Conservation (phyloP, 2,329 filamentous ascomycete species). For the Penicillium crustosum region DNA sequence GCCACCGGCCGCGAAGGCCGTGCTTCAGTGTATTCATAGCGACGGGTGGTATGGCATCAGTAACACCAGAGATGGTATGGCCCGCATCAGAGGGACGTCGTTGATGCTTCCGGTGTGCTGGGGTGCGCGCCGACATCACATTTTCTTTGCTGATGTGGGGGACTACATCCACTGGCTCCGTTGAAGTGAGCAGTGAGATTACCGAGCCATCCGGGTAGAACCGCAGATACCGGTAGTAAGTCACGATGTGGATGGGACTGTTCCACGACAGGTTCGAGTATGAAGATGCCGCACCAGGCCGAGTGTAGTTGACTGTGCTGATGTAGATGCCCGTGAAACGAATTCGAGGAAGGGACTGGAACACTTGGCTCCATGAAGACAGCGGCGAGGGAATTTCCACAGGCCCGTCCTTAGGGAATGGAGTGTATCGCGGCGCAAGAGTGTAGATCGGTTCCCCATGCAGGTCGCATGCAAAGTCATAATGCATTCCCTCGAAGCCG, state of each 20-base stretch:
- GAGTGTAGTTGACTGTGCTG: constrained; percentile 91
- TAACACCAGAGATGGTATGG: constrained; percentile 25
- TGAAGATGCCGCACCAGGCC: constrained; percentile 70
- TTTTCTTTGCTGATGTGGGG: constrained; percentile 75
- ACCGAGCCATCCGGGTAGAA: constrained; percentile 88
- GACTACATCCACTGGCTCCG: constrained; percentile 83
- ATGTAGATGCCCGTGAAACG: constrained; percentile 97
- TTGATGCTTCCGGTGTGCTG: constrained; percentile 37
- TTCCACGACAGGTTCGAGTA: constrained; percentile 70
- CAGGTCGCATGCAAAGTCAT: constrained; percentile 67
- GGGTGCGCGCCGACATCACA: constrained; percentile 46
- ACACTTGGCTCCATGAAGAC: constrained; percentile 66
- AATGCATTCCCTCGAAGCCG: constrained; percentile 82
- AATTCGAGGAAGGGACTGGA: constrained; percentile 77
- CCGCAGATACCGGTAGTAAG: constrained; percentile 94
- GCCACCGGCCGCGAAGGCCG: constrained; percentile 66
- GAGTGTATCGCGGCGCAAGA: constrained; percentile 36
- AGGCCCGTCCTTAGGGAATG: constrained; percentile 31
- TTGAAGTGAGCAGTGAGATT: constrained; percentile 76
- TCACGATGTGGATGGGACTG: constrained; percentile 88
- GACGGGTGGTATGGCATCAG: constrained; percentile 38
- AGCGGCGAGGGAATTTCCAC: constrained; percentile 38
- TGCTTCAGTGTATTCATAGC: constrained; percentile 64
- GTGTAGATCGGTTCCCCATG: constrained; percentile 47
- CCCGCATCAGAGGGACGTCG: constrained; percentile 45